phyloP scores from a whole-genome alignment of 2,329 filamentous ascomycete species.

The Metarhizium rileyi region DNA sequence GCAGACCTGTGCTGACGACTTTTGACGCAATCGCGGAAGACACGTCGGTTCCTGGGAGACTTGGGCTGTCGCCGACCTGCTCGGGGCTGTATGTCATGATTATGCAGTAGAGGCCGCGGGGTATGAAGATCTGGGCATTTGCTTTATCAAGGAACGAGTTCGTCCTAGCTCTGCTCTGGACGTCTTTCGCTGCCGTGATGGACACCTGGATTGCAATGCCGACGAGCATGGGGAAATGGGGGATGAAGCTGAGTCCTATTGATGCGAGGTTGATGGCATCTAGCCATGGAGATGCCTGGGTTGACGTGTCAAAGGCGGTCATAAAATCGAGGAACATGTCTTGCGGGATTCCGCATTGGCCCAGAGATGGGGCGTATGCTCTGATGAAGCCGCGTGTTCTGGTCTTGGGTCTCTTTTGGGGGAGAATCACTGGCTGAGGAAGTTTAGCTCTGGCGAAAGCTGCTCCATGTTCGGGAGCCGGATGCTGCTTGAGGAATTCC shows the following conservation, averaged over 20 bases:
- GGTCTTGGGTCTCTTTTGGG: slow-evolving; percentile 10
- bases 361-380: slow-evolving; percentile 9
- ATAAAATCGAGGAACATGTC: slow-evolving; percentile 12
- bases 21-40: background rate
- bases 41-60: background rate
- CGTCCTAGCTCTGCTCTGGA: slow-evolving; percentile 3
- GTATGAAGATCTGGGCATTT: slow-evolving; percentile 9
- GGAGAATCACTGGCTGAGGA: slow-evolving; percentile 9
- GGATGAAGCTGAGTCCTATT: slow-evolving; percentile 3
- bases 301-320: slow-evolving; percentile 6
- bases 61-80: background rate
- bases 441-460: background rate
- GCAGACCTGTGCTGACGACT: background rate
- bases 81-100: slow-evolving; percentile 10
- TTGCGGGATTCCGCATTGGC: slow-evolving; percentile 7
- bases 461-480: background rate
- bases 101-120: slow-evolving; percentile 10
- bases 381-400: slow-evolving; percentile 9
- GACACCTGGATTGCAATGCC: slow-evolving; percentile 9
- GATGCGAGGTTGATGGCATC: slow-evolving; percentile 9
- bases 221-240: slow-evolving; percentile 10
- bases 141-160: slow-evolving; percentile 11
- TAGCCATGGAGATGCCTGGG: slow-evolving; percentile 11
- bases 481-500: background rate
- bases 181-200: background rate